Evolutionary conservation across 2,329 filamentous ascomycete genomes (phyloP).

Genomic region (Sporothrix dimorphospora): DNA sequence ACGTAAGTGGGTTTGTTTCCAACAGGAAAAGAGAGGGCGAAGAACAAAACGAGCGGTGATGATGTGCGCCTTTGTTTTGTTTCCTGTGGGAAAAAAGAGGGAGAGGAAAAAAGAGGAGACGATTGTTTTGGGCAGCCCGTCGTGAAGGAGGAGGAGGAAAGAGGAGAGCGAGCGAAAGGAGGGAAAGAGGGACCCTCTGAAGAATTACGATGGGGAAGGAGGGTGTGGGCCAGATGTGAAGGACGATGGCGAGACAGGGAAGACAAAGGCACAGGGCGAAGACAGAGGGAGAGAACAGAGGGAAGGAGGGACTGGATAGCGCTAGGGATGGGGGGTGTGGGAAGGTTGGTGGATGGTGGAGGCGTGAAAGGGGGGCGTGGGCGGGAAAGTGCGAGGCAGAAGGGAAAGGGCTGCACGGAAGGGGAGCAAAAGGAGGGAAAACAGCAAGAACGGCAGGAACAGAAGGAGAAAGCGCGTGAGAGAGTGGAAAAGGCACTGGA

Average conservation of each 20-base stretch:
- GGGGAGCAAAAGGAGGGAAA: neutral
- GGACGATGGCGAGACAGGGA: conserved; percentile 13
- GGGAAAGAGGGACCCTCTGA: conserved; percentile 28
- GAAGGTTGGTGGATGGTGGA: neutral
- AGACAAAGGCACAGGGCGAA: neutral
- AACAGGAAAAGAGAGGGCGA: neutral
- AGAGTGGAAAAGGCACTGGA: neutral
- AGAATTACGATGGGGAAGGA: conserved; percentile 28
- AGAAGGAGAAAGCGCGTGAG: neutral
- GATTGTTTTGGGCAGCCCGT: neutral
- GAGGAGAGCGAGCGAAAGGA: conserved; percentile 8
- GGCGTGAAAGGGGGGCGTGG: conserved; percentile 15
- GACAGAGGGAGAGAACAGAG: conserved; percentile 10
- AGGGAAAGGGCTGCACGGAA: conserved; percentile 4
- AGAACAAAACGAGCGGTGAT: conserved; percentile 22
- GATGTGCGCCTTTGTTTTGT: conserved; percentile 25
- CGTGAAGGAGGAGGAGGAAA: neutral
- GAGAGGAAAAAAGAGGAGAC: neutral
- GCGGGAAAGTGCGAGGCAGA: conserved; percentile 2
- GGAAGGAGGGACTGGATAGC: conserved; percentile 1
- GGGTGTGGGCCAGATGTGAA: conserved; percentile 24
- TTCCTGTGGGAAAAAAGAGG: conserved; percentile 15
- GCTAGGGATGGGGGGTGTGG: neutral
- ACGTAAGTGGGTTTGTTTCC: conserved; percentile 17
- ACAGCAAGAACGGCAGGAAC: neutral